phyloP scores from a whole-genome alignment of 192 early-diverging fungal species.

The Borealophlyctis nickersoniae region DNA sequence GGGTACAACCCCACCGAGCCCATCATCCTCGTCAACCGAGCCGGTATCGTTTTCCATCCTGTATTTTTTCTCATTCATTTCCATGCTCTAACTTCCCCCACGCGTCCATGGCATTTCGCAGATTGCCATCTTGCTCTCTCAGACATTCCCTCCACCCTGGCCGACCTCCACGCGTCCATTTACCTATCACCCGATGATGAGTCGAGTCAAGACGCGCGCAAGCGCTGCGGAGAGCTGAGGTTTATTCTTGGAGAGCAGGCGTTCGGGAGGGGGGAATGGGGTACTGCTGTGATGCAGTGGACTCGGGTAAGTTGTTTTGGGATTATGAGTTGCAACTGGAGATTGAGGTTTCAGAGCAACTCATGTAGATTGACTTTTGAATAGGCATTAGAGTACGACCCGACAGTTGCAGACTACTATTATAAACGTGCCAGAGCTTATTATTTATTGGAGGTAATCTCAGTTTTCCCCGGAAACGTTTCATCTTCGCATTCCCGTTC shows the following conservation, averaged over 20 bases:
- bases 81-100: no score
- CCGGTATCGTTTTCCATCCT: no score
- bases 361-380: not conserved
- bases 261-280: conserved; percentile 22
- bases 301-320: conserved; percentile 8
- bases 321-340: not conserved
- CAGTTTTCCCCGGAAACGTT: no score
- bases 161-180: no score
- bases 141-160: conserved; percentile 11
- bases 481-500: no score
- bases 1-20: conserved; percentile 27
- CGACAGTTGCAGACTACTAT: conserved; percentile 11
- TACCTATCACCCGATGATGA: no score
- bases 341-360: not conserved
- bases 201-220: conserved; percentile 20
- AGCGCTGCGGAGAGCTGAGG: conserved; percentile 26
- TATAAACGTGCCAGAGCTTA: conserved; percentile 18
- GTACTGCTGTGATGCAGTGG: conserved; percentile 17
- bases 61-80: not conserved
- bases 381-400: conserved; percentile 30
- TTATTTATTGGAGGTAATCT: conserved; percentile 12
- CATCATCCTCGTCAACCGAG: conserved; percentile 42
- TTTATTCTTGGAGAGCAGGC: conserved; percentile 24
- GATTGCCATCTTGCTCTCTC: conserved; percentile 26
- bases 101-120: not conserved